Percentiles rank a stretch among this genome's conserved stretches.
Evolutionary conservation across 2,329 filamentous ascomycete genomes (phyloP).

Genomic region (Cercospora janseana): DNA sequence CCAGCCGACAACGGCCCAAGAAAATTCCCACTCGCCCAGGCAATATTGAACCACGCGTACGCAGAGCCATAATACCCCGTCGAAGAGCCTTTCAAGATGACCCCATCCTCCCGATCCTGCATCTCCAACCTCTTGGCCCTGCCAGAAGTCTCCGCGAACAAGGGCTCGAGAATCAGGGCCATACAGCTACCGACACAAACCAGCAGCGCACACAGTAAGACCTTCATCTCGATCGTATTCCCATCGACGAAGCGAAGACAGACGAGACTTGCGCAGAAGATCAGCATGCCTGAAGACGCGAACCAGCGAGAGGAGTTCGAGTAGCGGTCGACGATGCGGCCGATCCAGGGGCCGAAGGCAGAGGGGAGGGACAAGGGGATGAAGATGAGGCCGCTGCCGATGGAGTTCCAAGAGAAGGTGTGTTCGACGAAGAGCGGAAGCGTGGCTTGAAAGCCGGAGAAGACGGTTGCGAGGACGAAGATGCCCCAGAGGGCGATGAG

Average conservation of each 20-base stretch:
- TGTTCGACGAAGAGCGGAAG: constrained; percentile 23
- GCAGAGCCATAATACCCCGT: constrained; percentile 48
- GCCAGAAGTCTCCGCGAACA: constrained; percentile 27
- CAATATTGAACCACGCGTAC: constrained; percentile 45
- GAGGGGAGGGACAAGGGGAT: constrained; percentile 26
- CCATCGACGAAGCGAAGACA: constrained; percentile 22
- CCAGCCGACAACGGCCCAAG: constrained; percentile 30
- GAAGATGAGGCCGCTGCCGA: constrained; percentile 29
- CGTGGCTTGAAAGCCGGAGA: constrained; percentile 26
- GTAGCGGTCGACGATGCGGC: constrained; percentile 22
- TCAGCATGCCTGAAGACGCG: constrained; percentile 19
- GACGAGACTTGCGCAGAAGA: constrained; percentile 18
- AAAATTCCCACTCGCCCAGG: constrained; percentile 28
- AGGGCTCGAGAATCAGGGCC: constrained; percentile 24
- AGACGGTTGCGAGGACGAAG: constrained; percentile 23
- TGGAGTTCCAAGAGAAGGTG: constrained; percentile 26
- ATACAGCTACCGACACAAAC: constrained; percentile 21
- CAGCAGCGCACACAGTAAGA: constrained; percentile 24
- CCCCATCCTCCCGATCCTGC: constrained; percentile 5
- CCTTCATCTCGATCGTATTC: constrained; percentile 19
- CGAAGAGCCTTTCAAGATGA: background rate
- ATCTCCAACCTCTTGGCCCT: constrained; percentile 20
- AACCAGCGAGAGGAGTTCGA: constrained; percentile 23
- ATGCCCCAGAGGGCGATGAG: constrained; percentile 25
- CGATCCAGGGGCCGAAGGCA: constrained; percentile 28